These are phyloP conservation scores for Fragosphaeria purpurea DNA, from an alignment of 2,329 filamentous ascomycete species.

Conservation along the genomic window DNA sequence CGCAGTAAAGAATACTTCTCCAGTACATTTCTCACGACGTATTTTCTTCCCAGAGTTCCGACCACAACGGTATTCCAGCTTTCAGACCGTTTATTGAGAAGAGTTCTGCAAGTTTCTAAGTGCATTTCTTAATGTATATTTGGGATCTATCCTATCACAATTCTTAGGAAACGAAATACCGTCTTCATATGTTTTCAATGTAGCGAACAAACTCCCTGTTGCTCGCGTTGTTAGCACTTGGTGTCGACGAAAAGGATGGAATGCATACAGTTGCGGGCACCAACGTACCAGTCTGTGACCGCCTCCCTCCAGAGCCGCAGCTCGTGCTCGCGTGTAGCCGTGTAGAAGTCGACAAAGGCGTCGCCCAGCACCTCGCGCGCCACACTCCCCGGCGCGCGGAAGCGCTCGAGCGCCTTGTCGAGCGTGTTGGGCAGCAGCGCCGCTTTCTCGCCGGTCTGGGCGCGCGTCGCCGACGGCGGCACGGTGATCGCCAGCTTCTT, in stretches of 20 bases:
- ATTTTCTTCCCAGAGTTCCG: too few species aligned
- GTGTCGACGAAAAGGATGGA: slow-evolving; percentile 17
- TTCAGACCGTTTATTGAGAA: too few species aligned
- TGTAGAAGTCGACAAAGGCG: slow-evolving; percentile 90
- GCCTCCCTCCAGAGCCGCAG: slow-evolving; percentile 84
- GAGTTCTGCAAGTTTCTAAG: too few species aligned
- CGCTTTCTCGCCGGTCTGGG: slow-evolving; percentile 55
- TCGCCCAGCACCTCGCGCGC: slow-evolving; percentile 87
- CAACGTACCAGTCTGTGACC: slow-evolving; percentile 76
- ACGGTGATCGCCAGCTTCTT: slow-evolving; percentile 77
- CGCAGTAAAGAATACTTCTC: too few species aligned
- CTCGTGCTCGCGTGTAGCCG: slow-evolving; percentile 85
- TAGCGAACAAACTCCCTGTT: slow-evolving; percentile 64
- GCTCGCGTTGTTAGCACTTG: not conserved
- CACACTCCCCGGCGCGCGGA: slow-evolving; percentile 67
- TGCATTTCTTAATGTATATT: too few species aligned
- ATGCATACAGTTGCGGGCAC: too few species aligned
- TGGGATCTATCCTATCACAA: too few species aligned
- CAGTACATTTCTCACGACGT: too few species aligned
- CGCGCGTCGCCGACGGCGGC: slow-evolving; percentile 73
- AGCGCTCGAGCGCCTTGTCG: slow-evolving; percentile 70
- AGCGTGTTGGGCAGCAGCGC: slow-evolving; percentile 71
- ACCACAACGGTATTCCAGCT: too few species aligned
- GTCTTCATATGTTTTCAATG: slow-evolving; percentile 52
- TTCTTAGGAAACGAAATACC: too few species aligned